phyloP scores from a whole-genome alignment of 331 rosid genomes.

The Erythrophleum ivorense region DNA sequence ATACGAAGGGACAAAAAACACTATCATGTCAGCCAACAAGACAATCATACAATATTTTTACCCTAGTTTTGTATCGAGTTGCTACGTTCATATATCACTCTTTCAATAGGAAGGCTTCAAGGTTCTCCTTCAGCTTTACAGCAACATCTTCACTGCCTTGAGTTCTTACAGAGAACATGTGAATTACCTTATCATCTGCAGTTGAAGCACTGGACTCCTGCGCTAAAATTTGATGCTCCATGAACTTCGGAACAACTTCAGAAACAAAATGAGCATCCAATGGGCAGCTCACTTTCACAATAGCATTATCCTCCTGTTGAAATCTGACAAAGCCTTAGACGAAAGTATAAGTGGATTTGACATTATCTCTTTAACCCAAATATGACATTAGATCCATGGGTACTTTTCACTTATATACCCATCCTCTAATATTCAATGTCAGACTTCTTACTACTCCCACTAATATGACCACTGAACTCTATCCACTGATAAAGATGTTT shows the following conservation, averaged over 20 bases:
- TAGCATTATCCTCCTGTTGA: slow-evolving; percentile 50
- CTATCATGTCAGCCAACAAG: background rate
- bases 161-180: slow-evolving; percentile 57
- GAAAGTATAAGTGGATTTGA: no score
- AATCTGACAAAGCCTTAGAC: no score
- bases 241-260: no score
- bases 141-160: slow-evolving; percentile 53
- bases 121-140: slow-evolving; percentile 60
- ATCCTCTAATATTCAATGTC: no score
- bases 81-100: slow-evolving; percentile 20
- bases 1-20: background rate
- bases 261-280: slow-evolving; percentile 47
- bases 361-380: no score
- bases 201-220: no score
- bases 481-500: no score
- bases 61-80: background rate
- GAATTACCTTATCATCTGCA: slow-evolving; percentile 37
- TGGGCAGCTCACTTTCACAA: slow-evolving; percentile 63
- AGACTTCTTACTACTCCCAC: no score
- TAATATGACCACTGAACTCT: no score
- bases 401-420: no score
- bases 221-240: no score
- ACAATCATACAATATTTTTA: background rate
- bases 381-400: no score
- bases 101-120: slow-evolving; percentile 49